phyloP scores from a whole-genome alignment of 352 stramenopile genomes.

The Pythium pyrilobum region DNA sequence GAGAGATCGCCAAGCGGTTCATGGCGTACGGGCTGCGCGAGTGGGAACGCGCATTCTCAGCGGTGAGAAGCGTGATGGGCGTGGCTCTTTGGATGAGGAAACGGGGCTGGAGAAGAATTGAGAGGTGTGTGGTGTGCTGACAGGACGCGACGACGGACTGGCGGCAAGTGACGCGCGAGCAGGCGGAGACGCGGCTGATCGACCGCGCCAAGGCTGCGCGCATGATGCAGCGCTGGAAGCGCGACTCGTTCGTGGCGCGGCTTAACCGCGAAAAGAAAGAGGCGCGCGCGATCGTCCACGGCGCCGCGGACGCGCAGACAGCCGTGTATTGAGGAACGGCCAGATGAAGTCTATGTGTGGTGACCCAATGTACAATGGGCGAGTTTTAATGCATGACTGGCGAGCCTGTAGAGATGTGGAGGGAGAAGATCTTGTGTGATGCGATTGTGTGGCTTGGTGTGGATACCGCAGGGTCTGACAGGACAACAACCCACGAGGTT shows the following conservation, averaged over 20 bases:
- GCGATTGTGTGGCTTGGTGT: not conserved
- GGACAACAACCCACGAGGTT: not conserved
- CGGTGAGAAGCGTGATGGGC: conserved; percentile 13
- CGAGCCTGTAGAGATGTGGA: too few relatives aligned
- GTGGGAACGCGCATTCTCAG: conserved; percentile 57
- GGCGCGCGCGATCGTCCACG: conserved; percentile 23
- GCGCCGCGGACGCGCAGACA: conserved; percentile 1
- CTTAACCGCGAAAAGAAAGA: conserved; percentile 78
- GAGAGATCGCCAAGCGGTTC: conserved; percentile 62
- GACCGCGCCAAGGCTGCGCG: conserved; percentile 42
- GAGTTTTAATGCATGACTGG: too few relatives aligned
- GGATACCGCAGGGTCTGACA: not conserved
- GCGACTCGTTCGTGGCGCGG: conserved; percentile 72
- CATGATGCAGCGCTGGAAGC: conserved; percentile 60
- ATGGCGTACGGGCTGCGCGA: conserved; percentile 37
- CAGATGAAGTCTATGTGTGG: too few relatives aligned
- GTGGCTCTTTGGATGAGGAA: too few relatives aligned
- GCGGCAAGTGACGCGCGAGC: conserved; percentile 43
- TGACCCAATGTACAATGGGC: conserved; percentile 3
- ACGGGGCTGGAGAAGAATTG: too few relatives aligned
- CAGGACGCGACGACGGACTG: conserved; percentile 63
- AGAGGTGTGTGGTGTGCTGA: not conserved
- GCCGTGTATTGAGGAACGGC: conserved; percentile 3
- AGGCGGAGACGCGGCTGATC: conserved; percentile 47
- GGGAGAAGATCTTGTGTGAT: too few relatives aligned